Base-by-base conservation (phyloP, 768 basidiomycete genomes). In the Mycena rebaudengoi region DNA sequence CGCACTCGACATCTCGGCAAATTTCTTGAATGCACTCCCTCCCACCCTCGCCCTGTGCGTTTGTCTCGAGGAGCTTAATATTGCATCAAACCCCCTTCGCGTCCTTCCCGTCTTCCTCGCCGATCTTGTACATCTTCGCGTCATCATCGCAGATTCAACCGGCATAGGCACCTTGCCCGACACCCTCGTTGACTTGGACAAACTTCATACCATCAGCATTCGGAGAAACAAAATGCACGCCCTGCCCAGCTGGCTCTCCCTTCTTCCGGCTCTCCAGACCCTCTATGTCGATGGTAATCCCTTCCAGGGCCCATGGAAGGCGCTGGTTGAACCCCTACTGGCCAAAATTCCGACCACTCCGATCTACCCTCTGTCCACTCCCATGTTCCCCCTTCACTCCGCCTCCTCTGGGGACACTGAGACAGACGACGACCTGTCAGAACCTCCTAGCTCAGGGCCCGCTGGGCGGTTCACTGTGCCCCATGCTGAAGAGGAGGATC, bases 261-360 rank as follows among this genome's bases (percentile, higher is more conserved):
- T 94, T 28, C 83, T 99, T n/a, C 86, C 89, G 20, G 84, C 85
- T 29, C 81, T 99, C 46, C 94, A 97, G 75, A 91, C 90, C 2
- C 80, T 99, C 4, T 91, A 91, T 67, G 88, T 99, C n/a, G 97
- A 99, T 66, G 91, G 90, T 18, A 99, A 99, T 74, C 95, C 96
- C 8, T 98, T 99, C 78, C 92, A 94, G 69, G 93, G 92, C 8
- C 93, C 94, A 1, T 98, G 96, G 94, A 89, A 91, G 72, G 89
- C 92, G 30, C 82, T 99, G 54, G 89, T 98, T 25, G 92, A 91
- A 60, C 95, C 96, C 0, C 81, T 98, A 48, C 81, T 96, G 10
- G 83, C 88, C 53, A 88, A 88, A 71, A 74, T 79, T 23, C 86
- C 88, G 25, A 76, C 83, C 70, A 85, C 86, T 2, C 89, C 89